Evolutionary conservation across 768 basidiomycete genomes (phyloP), one percentile per base, ranked within the genome.

Genomic region (Epithele typhae): DNA sequence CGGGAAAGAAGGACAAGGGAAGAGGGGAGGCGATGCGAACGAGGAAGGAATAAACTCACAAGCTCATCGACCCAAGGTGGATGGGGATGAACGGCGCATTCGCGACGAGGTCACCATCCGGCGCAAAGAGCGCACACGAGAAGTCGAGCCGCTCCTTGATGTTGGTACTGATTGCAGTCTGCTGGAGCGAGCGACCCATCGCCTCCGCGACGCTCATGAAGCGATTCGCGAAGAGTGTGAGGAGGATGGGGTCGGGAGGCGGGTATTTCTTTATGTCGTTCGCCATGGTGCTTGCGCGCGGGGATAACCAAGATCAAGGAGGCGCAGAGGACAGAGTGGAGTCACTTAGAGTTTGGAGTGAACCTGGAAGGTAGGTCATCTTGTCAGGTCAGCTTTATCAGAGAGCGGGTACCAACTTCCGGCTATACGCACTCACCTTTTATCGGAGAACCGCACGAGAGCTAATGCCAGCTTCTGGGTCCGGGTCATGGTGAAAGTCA

Each of bases 181-280:
- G 88, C 64, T 87, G 90, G 19, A 94, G 70, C 0, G 88, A 88
- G 40, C 88, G 75, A 9, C 92, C 93, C 92, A 95, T 96, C 9
- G 92, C 92, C 62, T 95, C 92, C 8, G 92, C 92, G 17, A 97
- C 90, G 57, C 89, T 89, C 94, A 97, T 97, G 70, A 97, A 94
- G 36, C 94, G 87, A 59, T 96, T 94, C 10, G 92, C 89, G 58
- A 96, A 97, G 42, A 98, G 79, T 1, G 92, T 91, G 37, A 96
- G 73, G 24, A 92, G 71, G 53, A 94, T 90, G 0, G 91, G 88
- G 62, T 95, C 92, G 10, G 89, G 84, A 15, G 74, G 76, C 58
- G 53, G 55, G 41, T 53, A 59, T 39, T 33, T 41, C 7, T 55
- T 46, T 17, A 44, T 33, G n/a, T 49, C 32, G n/a, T 46, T 35